These are phyloP conservation scores for Aspergillus nidulans DNA, from an alignment of 495 filamentous ascomycete species.

Conservation along the genomic window DNA sequence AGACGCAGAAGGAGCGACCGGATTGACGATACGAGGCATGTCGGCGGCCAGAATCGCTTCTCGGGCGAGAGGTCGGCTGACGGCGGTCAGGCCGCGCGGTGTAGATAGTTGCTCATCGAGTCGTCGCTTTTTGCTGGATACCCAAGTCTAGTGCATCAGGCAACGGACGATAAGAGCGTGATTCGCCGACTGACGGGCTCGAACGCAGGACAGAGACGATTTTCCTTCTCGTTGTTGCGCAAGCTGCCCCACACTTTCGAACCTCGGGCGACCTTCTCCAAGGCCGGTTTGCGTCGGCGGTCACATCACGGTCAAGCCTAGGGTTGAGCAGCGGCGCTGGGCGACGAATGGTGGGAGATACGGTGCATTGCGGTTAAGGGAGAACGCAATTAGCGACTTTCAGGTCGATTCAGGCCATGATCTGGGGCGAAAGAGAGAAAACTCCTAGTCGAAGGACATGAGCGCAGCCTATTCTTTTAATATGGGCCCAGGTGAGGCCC, in stretches of 20 bases:
- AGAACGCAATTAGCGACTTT: not conserved
- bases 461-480: conserved; percentile 28
- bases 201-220: not conserved
- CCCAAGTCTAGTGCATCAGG: not conserved
- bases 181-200: not conserved
- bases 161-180: conserved; percentile 1
- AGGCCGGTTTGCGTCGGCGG: conserved; percentile 22
- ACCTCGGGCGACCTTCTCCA: conserved; percentile 1
- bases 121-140: not conserved
- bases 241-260: conserved; percentile 15
- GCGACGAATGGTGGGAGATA: not conserved
- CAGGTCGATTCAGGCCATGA: not conserved
- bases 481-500: conserved; percentile 17
- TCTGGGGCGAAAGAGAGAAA: conserved; percentile 8
- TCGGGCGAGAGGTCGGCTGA: conserved; percentile 16
- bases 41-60: conserved; percentile 7
- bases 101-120: not conserved
- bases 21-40: conserved; percentile 10
- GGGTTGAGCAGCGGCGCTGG: not conserved
- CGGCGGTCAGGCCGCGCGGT: conserved; percentile 4
- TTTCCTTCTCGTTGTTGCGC: conserved; percentile 9
- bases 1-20: not conserved
- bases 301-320: conserved; percentile 5
- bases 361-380: not conserved
- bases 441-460: conserved; percentile 1